Conservation (phyloP, 1,139 yeast species). For the Diutina siamensis region DNA sequence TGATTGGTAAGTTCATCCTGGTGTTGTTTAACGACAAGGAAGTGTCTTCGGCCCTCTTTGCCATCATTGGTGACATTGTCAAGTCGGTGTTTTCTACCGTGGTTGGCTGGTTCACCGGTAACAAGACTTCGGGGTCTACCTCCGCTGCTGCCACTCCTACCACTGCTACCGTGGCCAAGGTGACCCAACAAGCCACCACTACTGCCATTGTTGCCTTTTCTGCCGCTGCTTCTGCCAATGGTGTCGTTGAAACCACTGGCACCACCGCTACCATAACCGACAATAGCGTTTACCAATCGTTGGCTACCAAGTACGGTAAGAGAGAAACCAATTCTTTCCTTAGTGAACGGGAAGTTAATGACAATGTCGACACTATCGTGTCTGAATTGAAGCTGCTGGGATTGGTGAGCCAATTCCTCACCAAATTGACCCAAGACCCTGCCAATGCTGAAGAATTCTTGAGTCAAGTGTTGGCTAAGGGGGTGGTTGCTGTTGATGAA, state of each 20-base stretch:
- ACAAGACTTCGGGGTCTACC: background rate
- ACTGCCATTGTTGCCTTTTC: background rate
- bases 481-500: slow-evolving; percentile 1
- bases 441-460: slow-evolving; percentile 2
- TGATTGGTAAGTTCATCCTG: background rate
- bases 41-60: background rate
- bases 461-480: slow-evolving; percentile 4
- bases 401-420: background rate
- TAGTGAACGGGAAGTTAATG: background rate
- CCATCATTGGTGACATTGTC: background rate
- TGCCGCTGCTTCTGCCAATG: background rate
- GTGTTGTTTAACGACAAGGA: background rate
- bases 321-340: background rate
- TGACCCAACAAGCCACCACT: background rate
- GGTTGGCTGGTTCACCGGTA: slow-evolving; percentile 3
- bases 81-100: background rate
- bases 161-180: background rate
- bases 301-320: background rate
- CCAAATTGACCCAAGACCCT: slow-evolving; percentile 2
- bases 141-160: background rate
- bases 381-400: slow-evolving; percentile 3
- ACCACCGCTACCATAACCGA: background rate
- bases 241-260: background rate
- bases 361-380: background rate
- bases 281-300: background rate